Base-by-base conservation (phyloP, 2,329 filamentous ascomycete species). In the Daldinia sp. region DNA sequence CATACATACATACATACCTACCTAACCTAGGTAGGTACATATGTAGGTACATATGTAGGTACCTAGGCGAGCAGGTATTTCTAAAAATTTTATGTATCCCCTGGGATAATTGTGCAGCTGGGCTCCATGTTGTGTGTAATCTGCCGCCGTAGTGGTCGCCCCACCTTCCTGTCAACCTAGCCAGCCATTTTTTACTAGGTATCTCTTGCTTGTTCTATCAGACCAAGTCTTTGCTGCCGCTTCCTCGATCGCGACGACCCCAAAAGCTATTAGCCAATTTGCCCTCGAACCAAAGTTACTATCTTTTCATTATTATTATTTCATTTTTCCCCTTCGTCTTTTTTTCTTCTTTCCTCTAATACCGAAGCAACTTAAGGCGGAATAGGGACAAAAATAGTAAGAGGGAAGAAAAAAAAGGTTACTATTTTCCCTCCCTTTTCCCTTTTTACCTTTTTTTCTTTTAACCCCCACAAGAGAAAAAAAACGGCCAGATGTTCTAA, bases 231-330 rank as follows among this genome's bases (percentile, higher is more conserved):
- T n/a, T 54, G 45, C 43, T 65, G 53, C 11, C 17, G 5, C 64
- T 64, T 60, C 52, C 54, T 64, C 66, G 57, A 67, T 71, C 68
- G 61, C 66, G 67, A 69, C 68, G 62, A 65, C 66, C 69, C 63
- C 60, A 54, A 68, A 63, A 67, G 43, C 63, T 66, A 72, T 69
- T 71, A 69, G 70, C 70, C 70, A 73, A 70, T 70, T 71, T 69
- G 67, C 63, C 63, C 62, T 67, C 61, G 64, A 51, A 50, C 57
- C 53, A 53, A 34, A 45, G 39, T 21, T 61, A 35, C 54, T 64
- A 53, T 60, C 53, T 58, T n/a, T 35, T 30, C 39, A 58, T 53
- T 59, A 19, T 21, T 32, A 32, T 60, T 48, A 32, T n/a, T n/a
- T n/a, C n/a, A n/a, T 59, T 56, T 41, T 43, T 58, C 21, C 23